Conservation (phyloP, 805 yeast species). For the Zygoascus biomembranicola region DNA sequence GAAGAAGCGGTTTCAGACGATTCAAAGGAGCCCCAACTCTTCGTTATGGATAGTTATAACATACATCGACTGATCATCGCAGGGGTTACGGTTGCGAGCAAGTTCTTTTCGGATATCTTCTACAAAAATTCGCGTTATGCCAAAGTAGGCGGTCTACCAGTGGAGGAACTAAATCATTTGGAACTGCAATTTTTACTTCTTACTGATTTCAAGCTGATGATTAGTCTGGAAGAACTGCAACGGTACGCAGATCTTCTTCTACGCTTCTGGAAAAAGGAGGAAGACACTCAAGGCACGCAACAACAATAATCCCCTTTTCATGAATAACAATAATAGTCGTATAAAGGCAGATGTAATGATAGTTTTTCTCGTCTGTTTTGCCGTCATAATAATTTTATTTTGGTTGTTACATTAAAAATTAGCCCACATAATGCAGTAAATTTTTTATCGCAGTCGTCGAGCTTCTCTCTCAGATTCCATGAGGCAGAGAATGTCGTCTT, state of each 20-base stretch:
- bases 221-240: slow-evolving; percentile 84
- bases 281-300: background rate
- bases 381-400: background rate
- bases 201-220: slow-evolving; percentile 79
- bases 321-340: background rate
- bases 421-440: background rate
- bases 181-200: slow-evolving; percentile 82
- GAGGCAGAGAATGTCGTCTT: slow-evolving; percentile 95
- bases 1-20: background rate
- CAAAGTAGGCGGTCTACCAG: slow-evolving; percentile 85
- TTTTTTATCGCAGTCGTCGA: slow-evolving; percentile 37
- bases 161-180: slow-evolving; percentile 85
- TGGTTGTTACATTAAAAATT: background rate
- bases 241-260: slow-evolving; percentile 79
- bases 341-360: background rate
- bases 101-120: slow-evolving; percentile 89
- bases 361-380: background rate
- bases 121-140: slow-evolving; percentile 93
- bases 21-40: slow-evolving; percentile 40
- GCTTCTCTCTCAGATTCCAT: slow-evolving; percentile 99
- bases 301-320: background rate
- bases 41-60: slow-evolving; percentile 93
- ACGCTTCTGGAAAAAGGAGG: slow-evolving; percentile 62
- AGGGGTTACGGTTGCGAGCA: slow-evolving; percentile 91
- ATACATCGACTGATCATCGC: slow-evolving; percentile 90